Conservation (phyloP, 768 basidiomycete species). For the Macrolepiota dolichaula region DNA sequence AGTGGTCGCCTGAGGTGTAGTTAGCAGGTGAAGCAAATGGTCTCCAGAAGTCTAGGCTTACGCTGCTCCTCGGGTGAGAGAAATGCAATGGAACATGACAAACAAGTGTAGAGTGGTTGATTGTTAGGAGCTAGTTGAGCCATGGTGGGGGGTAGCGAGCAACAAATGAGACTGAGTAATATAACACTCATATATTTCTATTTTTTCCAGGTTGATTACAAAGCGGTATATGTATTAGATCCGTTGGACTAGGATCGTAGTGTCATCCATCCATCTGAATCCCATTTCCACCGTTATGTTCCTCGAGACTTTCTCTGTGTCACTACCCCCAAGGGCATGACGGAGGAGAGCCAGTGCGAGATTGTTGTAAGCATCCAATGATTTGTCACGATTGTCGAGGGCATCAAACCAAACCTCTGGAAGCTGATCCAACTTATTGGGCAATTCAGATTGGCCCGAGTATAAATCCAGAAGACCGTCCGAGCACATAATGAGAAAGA, state of each 20-base stretch:
- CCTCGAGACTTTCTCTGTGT: conserved; percentile 37
- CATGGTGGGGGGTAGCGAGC: conserved; percentile 23
- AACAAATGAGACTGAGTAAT: conserved; percentile 2
- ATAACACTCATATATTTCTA: not conserved
- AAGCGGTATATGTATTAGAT: conserved; percentile 17
- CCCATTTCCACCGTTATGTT: conserved; percentile 47
- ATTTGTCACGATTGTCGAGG: conserved; percentile 14
- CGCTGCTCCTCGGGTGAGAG: conserved; percentile 78
- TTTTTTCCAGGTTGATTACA: not conserved
- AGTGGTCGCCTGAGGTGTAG: conserved; percentile 71
- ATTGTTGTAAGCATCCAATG: conserved; percentile 14
- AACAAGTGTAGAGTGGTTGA: conserved; percentile 70
- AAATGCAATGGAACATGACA: conserved; percentile 90
- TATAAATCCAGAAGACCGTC: conserved; percentile 52
- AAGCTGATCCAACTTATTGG: conserved; percentile 22
- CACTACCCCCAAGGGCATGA: conserved; percentile 41
- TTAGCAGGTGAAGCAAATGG: conserved; percentile 7
- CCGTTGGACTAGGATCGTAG: conserved; percentile 42
- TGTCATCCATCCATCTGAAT: conserved; percentile 57
- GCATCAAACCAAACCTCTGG: conserved; percentile 33
- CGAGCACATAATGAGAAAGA: conserved; percentile 41
- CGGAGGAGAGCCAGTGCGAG: conserved; percentile 40
- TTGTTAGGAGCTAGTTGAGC: conserved; percentile 21
- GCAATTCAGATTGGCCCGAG: conserved; percentile 21
- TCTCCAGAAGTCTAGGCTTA: conserved; percentile 21